These are phyloP conservation scores for Vaccinium vitisidaea DNA, from an alignment of 148 eudicot genomes.

Conservation along the genomic window DNA sequence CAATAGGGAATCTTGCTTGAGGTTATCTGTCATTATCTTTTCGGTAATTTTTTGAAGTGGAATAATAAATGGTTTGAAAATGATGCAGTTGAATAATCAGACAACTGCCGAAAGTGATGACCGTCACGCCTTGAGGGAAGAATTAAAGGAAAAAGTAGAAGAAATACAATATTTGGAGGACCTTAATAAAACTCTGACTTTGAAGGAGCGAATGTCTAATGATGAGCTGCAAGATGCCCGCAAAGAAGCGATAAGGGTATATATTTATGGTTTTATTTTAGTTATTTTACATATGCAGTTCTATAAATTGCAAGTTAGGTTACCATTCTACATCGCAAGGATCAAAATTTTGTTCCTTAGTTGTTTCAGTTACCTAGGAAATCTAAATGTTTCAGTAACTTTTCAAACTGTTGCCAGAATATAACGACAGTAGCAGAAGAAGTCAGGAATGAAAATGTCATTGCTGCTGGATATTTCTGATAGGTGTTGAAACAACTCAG, in stretches of 20 bases:
- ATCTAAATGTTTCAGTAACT: background rate
- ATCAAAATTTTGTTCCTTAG: background rate
- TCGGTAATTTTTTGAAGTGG: background rate
- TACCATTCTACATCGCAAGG: background rate
- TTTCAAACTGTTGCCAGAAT: background rate
- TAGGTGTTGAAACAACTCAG: background rate
- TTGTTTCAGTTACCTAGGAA: background rate
- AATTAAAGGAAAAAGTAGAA: background rate
- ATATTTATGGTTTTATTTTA: background rate
- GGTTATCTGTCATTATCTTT: background rate
- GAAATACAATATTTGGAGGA: background rate
- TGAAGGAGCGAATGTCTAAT: conserved; percentile 16
- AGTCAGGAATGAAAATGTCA: background rate
- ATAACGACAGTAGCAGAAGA: background rate
- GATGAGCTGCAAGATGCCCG: conserved; percentile 31
- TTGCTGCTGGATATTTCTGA: background rate
- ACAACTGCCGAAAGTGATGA: background rate
- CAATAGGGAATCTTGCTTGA: background rate
- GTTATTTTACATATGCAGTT: background rate
- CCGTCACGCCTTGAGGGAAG: conserved; percentile 12
- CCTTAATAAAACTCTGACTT: background rate
- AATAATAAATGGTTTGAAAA: background rate
- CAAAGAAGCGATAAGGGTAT: conserved; percentile 21
- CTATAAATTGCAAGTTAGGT: background rate
- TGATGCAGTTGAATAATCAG: conserved; percentile 17